Evolutionary conservation across 169 alveolate species (phyloP).

Genomic region (Plasmodium knowlesi): DNA sequence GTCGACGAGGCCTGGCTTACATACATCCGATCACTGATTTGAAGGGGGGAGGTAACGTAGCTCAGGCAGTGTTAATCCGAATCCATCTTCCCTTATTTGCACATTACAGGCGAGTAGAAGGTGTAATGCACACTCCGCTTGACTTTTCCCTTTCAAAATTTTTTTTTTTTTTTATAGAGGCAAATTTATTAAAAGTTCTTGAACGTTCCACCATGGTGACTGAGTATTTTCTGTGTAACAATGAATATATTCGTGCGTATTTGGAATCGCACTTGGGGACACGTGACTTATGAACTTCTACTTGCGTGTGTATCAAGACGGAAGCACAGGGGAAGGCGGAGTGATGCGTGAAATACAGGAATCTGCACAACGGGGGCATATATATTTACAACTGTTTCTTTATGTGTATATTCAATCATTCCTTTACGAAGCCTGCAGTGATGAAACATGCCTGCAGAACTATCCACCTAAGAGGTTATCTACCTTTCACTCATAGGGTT

Average conservation of each 20-base stretch:
- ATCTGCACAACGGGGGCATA: not conserved
- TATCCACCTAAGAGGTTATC: not conserved
- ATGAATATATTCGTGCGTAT: not conserved
- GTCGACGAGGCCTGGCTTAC: constrained; percentile 64
- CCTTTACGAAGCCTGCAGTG: not conserved
- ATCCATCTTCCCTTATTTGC: no score
- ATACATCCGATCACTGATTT: constrained; percentile 54
- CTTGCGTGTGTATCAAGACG: not conserved
- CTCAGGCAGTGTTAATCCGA: no score
- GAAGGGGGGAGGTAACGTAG: not conserved
- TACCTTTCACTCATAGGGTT: not conserved
- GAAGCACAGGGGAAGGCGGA: not conserved
- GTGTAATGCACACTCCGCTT: no score
- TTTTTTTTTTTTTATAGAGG: not conserved
- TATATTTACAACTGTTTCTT: not conserved
- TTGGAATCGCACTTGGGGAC: not conserved
- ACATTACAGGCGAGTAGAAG: no score
- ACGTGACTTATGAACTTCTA: not conserved
- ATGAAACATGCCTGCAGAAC: not conserved
- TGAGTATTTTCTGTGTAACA: not conserved
- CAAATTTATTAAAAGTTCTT: not conserved
- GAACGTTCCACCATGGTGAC: not conserved
- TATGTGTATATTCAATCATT: no score
- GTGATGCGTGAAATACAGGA: no score
- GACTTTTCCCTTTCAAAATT: no score